A percentile compares a stretch with the other conserved stretches of the same genome.
phyloP scores from a whole-genome alignment of 805 yeast species.

The Spathaspora sp. region DNA sequence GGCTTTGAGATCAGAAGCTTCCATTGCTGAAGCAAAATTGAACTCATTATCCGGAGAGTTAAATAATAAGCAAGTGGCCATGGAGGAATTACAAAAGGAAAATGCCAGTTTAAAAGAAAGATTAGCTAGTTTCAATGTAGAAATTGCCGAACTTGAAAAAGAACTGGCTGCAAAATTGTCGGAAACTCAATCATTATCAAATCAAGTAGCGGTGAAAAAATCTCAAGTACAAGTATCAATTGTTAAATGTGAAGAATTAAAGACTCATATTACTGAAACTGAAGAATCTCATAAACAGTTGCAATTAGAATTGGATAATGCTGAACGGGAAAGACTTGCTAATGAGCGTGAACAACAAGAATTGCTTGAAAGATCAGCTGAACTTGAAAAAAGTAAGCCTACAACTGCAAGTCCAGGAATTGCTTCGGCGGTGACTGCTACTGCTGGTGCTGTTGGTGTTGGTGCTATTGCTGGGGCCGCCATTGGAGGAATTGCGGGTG shows the following conservation, averaged over 20 bases:
- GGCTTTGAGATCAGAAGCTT: conserved; percentile 64
- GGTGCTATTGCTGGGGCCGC: conserved; percentile 4
- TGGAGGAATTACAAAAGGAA: conserved; percentile 66
- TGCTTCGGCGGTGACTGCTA: conserved; percentile 18
- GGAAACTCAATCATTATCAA: conserved; percentile 59
- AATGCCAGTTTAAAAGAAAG: conserved; percentile 65
- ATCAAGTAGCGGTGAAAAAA: conserved; percentile 59
- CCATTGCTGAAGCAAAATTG: conserved; percentile 73
- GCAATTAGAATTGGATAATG: conserved; percentile 18
- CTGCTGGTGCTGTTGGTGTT: conserved; percentile 9
- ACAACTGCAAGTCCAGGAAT: conserved; percentile 10
- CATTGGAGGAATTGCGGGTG: not conserved
- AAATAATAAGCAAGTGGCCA: conserved; percentile 53
- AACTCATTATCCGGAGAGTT: conserved; percentile 67
- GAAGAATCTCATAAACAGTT: conserved; percentile 19
- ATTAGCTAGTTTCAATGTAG: conserved; percentile 63
- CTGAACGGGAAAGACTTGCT: conserved; percentile 13
- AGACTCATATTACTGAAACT: conserved; percentile 22
- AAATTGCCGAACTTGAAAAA: conserved; percentile 54
- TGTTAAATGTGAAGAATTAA: conserved; percentile 40
- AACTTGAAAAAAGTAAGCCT: conserved; percentile 12
- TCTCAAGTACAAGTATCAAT: conserved; percentile 70
- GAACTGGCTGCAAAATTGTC: conserved; percentile 50
- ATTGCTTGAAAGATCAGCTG: conserved; percentile 7
- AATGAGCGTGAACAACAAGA: conserved; percentile 13